These are phyloP conservation scores for Penicillium salamii DNA, from an alignment of 495 filamentous ascomycete species.

Conservation along the genomic window DNA sequence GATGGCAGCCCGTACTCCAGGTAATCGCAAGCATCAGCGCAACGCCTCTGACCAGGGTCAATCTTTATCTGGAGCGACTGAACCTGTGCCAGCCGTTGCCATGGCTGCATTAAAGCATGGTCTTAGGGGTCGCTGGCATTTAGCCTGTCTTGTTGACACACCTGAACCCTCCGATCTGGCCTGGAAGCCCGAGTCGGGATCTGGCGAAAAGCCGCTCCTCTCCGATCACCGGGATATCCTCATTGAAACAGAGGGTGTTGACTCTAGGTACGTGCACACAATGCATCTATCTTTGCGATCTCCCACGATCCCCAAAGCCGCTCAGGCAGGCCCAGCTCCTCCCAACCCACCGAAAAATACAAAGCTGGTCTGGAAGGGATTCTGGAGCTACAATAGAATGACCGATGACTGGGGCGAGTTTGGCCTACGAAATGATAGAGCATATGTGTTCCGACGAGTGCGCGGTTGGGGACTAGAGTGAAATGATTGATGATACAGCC, in stretches of 20 bases:
- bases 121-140: conserved; percentile 58
- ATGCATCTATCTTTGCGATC: conserved; percentile 69
- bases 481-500: conserved; percentile 13
- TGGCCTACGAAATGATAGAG: conserved; percentile 73
- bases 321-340: conserved; percentile 19
- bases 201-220: conserved; percentile 10
- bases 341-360: conserved; percentile 60
- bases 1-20: conserved; percentile 26
- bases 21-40: conserved; percentile 31
- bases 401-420: conserved; percentile 93
- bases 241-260: conserved; percentile 82
- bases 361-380: conserved; percentile 84
- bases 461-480: conserved; percentile 42
- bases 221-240: conserved; percentile 49
- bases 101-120: conserved; percentile 55
- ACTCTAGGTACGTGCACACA: conserved; percentile 73
- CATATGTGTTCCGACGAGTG: conserved; percentile 87
- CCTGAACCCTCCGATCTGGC: conserved; percentile 15
- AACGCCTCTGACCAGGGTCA: conserved; percentile 39
- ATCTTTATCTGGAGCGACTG: conserved; percentile 28
- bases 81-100: conserved; percentile 37
- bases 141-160: conserved; percentile 38
- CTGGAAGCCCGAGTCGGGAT: conserved; percentile 4
- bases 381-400: conserved; percentile 85
- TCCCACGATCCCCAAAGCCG: conserved; percentile 49